Percentiles rank a stretch among this genome's conserved stretches.
Conservation (phyloP, 139 green algal species). For the Picochlorum sp. region DNA sequence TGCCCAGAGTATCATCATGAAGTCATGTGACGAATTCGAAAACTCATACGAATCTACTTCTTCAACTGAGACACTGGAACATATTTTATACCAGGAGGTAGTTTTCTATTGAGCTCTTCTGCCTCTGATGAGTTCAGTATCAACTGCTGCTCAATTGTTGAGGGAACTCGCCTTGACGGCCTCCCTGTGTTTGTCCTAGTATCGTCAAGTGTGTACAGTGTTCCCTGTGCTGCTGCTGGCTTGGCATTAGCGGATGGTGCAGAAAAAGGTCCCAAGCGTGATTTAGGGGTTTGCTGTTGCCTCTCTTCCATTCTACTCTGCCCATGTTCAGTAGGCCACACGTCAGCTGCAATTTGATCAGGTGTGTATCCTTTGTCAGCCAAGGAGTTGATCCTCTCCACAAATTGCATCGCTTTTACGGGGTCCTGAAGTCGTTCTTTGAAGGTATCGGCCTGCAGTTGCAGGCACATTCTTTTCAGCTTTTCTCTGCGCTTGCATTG, state of each 20-base stretch:
- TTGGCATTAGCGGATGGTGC: neutral
- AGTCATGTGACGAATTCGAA: too few species aligned
- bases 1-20: too few species aligned
- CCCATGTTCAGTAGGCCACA: neutral
- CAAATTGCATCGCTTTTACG: neutral
- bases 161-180: neutral
- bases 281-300: too few species aligned
- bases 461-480: conserved; percentile 26
- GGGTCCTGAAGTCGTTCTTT: conserved; percentile 9
- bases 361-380: neutral
- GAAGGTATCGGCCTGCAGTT: neutral
- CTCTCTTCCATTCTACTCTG: too few species aligned
- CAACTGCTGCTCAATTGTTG: conserved; percentile 4
- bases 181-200: neutral
- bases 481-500: conserved; percentile 34
- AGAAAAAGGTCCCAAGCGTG: too few species aligned
- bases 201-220: neutral
- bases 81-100: conserved; percentile 9
- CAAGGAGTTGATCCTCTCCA: neutral
- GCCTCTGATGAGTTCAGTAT: conserved; percentile 4
- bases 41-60: neutral
- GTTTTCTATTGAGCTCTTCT: conserved; percentile 7
- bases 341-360: neutral
- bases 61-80: conserved; percentile 3
- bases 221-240: neutral